Percentiles rank a stretch among this genome's conserved stretches.
phyloP scores from a whole-genome alignment of 495 filamentous ascomycete species.

The Lasiosphaeria ovina region DNA sequence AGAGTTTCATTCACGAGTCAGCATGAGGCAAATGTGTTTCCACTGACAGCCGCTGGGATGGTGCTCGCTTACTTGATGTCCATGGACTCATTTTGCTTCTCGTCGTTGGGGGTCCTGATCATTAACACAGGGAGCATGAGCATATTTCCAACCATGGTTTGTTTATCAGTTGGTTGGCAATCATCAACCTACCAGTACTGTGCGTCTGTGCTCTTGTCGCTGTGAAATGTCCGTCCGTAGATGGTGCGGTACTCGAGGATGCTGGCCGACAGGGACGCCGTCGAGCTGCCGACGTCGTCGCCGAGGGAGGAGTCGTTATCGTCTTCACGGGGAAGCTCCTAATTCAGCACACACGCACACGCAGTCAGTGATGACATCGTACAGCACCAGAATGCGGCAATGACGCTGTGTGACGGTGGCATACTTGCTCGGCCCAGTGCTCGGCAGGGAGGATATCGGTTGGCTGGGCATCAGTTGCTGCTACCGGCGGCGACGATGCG shows the following conservation, averaged over 20 bases:
- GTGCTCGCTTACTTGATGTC: conserved; percentile 36
- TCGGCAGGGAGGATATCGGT: conserved; percentile 8
- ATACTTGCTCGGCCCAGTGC: conserved; percentile 14
- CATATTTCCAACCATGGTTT: neutral
- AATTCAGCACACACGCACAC: neutral
- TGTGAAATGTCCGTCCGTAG: conserved; percentile 41
- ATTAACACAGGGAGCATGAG: conserved; percentile 3
- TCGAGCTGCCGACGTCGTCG: conserved; percentile 34
- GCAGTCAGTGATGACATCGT: neutral
- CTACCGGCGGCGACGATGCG: no score
- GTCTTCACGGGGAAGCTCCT: conserved; percentile 14
- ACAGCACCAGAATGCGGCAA: neutral
- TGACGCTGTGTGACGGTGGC: no score
- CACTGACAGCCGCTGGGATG: neutral
- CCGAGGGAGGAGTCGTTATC: conserved; percentile 40
- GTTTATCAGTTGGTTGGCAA: neutral
- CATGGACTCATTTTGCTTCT: conserved; percentile 36
- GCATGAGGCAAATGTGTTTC: neutral
- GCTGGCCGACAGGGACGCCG: conserved; percentile 43
- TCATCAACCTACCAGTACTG: conserved; percentile 30
- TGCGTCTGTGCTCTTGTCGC: conserved; percentile 22
- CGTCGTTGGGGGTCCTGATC: conserved; percentile 42
- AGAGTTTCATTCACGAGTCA: neutral
- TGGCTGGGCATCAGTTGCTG: neutral
- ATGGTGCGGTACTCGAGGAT: conserved; percentile 45